Base-by-base conservation (phyloP, 2,329 filamentous ascomycete species). In the Graphilbum ipis-grandicollis region DNA sequence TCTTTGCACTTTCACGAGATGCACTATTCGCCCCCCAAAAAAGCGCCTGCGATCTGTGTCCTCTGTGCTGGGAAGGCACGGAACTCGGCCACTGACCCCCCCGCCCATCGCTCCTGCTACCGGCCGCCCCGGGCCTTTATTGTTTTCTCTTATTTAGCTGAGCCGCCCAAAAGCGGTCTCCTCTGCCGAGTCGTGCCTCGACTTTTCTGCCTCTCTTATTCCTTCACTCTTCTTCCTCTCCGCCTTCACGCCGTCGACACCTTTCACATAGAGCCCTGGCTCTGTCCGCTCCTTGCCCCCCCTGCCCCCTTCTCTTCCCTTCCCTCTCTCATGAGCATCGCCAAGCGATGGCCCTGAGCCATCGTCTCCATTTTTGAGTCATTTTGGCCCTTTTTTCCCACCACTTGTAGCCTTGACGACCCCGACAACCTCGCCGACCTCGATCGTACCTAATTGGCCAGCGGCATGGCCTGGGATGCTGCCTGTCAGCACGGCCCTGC, bases 271-370 rank as follows among this genome's bases (percentile, higher is more conserved):
- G 26, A 28, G 26, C 14, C 26, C 26, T 13, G 26, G 26, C 26
- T 28, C 26, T 28, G 26, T 28, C 26, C 26, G 14, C 12, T 28
- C 26, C 5, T 28, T 28, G 9, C 10, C 14, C 5, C 26, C 26
- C 26, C 14, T 13, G 6, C 21, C 21, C 21, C 21, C 21, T n/a
- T n/a, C n/a, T n/a, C n/a, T n/a, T n/a, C n/a, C 21, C 21, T 23
- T 10, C 5, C 21, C 9, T n/a, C 30, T 12, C 35, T 23, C 30
- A 37, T 33, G 35, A 13, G 22, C 17, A 7, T 10, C 17, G 5
- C 30, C 30, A 37, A 4, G 28, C 35, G 21, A 28, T 33, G 30
- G 35, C 35, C 35, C 17, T 37, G 32, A 31, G 30, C 35, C 30
- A 33, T 33, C 35, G 15, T 28, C 14, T 8, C 30, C 25, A 7